phyloP scores from a whole-genome alignment of 805 yeast species.

The Cyberlindnera meyerae region DNA sequence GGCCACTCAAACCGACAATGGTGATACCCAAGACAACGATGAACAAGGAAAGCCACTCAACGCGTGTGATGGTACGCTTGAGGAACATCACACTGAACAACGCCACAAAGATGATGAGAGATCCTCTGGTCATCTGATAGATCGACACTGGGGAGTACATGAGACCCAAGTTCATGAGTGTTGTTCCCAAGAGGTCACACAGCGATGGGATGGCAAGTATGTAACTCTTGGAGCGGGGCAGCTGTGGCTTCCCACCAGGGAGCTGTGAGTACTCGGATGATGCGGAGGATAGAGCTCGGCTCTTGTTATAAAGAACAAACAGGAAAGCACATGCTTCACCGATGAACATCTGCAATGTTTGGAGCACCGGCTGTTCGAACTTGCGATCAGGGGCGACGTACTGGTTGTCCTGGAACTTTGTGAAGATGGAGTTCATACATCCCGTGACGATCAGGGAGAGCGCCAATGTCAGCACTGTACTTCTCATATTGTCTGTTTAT shows the following conservation, averaged over 20 bases:
- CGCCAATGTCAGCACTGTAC: constrained; percentile 15
- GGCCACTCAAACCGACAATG: constrained; percentile 69
- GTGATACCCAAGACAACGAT: constrained; percentile 66
- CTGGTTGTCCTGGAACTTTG: constrained; percentile 73
- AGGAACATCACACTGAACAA: constrained; percentile 61
- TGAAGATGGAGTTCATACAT: constrained; percentile 64
- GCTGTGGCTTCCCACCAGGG: constrained; percentile 11
- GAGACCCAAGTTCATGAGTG: constrained; percentile 71
- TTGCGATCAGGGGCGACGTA: constrained; percentile 48
- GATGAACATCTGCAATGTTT: constrained; percentile 75
- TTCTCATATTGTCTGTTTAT: constrained; percentile 10
- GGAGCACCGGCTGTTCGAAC: constrained; percentile 76
- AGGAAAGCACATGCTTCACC: constrained; percentile 58
- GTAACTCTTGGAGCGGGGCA: constrained; percentile 27
- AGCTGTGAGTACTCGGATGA: constrained; percentile 2
- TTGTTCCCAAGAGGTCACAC: constrained; percentile 71
- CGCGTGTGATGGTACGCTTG: constrained; percentile 45
- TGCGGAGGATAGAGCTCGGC: neutral
- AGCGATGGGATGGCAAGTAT: constrained; percentile 56
- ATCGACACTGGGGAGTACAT: constrained; percentile 72
- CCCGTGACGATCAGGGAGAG: constrained; percentile 63
- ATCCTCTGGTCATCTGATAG: constrained; percentile 84
- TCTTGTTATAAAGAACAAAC: constrained; percentile 29
- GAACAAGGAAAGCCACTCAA: constrained; percentile 66
- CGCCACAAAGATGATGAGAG: constrained; percentile 72